Base-by-base conservation (phyloP, 2,329 filamentous ascomycete species). In the Beauveria brongniartii region DNA sequence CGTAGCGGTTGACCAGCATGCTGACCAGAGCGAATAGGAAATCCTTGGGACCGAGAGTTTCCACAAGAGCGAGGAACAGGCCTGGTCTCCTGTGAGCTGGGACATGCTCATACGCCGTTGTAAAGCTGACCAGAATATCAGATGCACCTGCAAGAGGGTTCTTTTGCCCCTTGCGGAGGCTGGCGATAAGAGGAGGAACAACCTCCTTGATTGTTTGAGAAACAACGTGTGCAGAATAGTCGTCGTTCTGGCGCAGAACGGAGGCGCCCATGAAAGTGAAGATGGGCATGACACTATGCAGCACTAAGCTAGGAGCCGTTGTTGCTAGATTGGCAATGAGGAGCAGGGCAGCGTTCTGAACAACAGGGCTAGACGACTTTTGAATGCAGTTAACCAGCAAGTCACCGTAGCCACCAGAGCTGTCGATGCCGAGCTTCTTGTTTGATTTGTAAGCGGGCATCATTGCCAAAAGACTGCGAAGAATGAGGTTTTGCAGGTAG, bases 231-330 rank as follows among this genome's bases (percentile, higher is more conserved):
- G 92, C 92, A 24, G 94, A 97, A 75, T 97, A 97, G 67, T 97
- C 93, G 68, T 99, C 95, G 67, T 91, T 91, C 75, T 97, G 93
- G 54, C 90, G 87, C 55, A 99, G 82, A 22, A 97, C 88, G 3
- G 91, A 96, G 48, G 88, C 89, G 47, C 93, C 92, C 88, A 97
- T 97, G 71, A 97, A 97, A 0, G 94, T 97, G 76, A 99, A 99
- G 57, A 99, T 93, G 14, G 94, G 94, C 94, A 99, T 99, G 59
- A 99, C 91, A 67, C 92, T 97, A 75, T 99, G 93, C 61, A 99
- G 81, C 3, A 99, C 91, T 53, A 96, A 78, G 71, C 96, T 92
- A 0, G 95, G 94, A 0, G 91, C 91, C 66, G 92, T 90, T 44
- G 88, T 88, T 24, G 94, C 93, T 46, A 99, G 80, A 61, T 87